phyloP scores from a whole-genome alignment of 805 yeast species.

The Saturnispora ahearnii region DNA sequence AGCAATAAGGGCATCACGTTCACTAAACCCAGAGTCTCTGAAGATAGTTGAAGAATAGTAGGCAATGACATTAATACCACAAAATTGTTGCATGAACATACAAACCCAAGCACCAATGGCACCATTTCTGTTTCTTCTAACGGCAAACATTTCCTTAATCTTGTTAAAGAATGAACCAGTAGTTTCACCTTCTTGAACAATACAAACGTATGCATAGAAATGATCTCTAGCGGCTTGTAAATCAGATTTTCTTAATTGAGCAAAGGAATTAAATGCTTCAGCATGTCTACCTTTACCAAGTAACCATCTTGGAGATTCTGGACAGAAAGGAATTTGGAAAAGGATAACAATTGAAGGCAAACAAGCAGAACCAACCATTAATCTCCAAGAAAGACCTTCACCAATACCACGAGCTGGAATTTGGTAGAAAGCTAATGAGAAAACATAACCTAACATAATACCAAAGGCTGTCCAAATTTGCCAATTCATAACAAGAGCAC shows the following conservation, averaged over 20 bases:
- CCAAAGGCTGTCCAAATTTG: slow-evolving; percentile 70
- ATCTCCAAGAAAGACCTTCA: slow-evolving; percentile 56
- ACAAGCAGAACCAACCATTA: slow-evolving; percentile 61
- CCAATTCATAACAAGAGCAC: slow-evolving; percentile 66
- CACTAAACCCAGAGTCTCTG: slow-evolving; percentile 37
- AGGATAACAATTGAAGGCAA: slow-evolving; percentile 56
- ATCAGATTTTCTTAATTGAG: slow-evolving; percentile 38
- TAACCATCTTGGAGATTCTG: slow-evolving; percentile 72
- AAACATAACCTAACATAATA: slow-evolving; percentile 61
- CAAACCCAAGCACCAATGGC: slow-evolving; percentile 71
- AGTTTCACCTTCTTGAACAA: slow-evolving; percentile 51
- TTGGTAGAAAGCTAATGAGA: slow-evolving; percentile 52
- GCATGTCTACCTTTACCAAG: slow-evolving; percentile 59
- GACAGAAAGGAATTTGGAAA: slow-evolving; percentile 55
- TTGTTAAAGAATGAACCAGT: slow-evolving; percentile 39
- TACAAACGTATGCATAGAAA: slow-evolving; percentile 57
- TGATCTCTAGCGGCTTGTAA: slow-evolving; percentile 63
- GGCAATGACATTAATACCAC: slow-evolving; percentile 70
- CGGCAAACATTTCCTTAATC: slow-evolving; percentile 49
- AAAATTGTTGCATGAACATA: slow-evolving; percentile 73
- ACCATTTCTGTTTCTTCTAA: slow-evolving; percentile 79
- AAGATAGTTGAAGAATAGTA: slow-evolving; percentile 67
- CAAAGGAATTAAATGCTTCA: slow-evolving; percentile 48
- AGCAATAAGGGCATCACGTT: slow-evolving; percentile 43
- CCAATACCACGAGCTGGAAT: slow-evolving; percentile 39